A percentile compares a stretch with the other conserved stretches of the same genome.
Evolutionary conservation across 805 yeast genomes (phyloP).

Genomic region (Candida maris): DNA sequence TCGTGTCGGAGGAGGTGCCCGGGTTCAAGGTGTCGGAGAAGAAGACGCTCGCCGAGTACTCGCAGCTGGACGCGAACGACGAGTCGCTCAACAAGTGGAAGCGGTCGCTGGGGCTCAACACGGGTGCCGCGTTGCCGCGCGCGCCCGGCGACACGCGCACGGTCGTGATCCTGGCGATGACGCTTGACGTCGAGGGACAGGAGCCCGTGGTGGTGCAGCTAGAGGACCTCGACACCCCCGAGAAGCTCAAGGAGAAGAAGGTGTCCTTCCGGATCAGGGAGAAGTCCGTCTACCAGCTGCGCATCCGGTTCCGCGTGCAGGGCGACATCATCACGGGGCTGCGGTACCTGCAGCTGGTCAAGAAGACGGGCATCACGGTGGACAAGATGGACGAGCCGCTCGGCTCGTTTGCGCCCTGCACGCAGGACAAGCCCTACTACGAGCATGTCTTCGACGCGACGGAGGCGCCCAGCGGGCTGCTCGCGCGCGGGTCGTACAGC

Average conservation of each 20-base stretch:
- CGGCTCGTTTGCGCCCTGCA: constrained; percentile 89
- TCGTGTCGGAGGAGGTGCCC: constrained; percentile 58
- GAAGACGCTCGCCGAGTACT: constrained; percentile 81
- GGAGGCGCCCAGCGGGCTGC: constrained; percentile 87
- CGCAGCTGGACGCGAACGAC: constrained; percentile 81
- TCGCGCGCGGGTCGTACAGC: constrained; percentile 82
- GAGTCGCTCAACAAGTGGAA: constrained; percentile 92
- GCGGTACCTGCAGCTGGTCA: constrained; percentile 77
- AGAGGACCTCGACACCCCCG: constrained; percentile 55
- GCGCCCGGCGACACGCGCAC: constrained; percentile 68
- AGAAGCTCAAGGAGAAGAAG: constrained; percentile 46
- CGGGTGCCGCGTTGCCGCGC: constrained; percentile 56
- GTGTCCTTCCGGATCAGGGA: constrained; percentile 77
- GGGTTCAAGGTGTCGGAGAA: constrained; percentile 65
- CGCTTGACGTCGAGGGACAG: constrained; percentile 64
- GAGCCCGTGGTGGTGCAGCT: constrained; percentile 65
- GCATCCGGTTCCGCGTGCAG: constrained; percentile 77
- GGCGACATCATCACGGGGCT: constrained; percentile 83
- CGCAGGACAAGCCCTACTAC: constrained; percentile 74
- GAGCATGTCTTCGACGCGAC: constrained; percentile 66
- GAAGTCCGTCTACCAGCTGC: constrained; percentile 66
- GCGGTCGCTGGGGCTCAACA: constrained; percentile 72
- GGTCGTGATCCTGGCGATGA: constrained; percentile 77
- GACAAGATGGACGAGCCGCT: constrained; percentile 84
- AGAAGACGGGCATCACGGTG: constrained; percentile 83